phyloP scores from a whole-genome alignment of 2,329 filamentous ascomycete genomes.

The Monosporascus sp. region DNA sequence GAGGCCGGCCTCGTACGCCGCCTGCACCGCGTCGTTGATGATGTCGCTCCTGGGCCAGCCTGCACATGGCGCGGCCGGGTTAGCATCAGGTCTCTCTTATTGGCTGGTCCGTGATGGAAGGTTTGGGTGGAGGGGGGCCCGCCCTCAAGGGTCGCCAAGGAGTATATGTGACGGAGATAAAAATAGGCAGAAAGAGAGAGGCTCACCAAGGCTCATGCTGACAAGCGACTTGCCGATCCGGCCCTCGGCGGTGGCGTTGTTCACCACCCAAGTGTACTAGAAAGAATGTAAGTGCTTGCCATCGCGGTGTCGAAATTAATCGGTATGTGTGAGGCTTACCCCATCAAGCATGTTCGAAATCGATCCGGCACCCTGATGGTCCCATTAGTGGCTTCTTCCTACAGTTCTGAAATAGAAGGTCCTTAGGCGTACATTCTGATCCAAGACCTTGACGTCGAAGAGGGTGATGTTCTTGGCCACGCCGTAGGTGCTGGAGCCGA shows the following conservation, averaged over 20 bases:
- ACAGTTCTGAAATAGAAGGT: slow-evolving; percentile 7
- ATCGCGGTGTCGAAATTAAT: too few relatives aligned
- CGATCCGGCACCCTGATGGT: slow-evolving; percentile 2
- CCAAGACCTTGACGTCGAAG: slow-evolving; percentile 13
- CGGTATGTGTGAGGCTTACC: too few relatives aligned
- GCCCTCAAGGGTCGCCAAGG: too few relatives aligned
- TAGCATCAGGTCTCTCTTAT: too few relatives aligned
- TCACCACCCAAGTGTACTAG: background rate
- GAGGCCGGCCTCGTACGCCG: slow-evolving; percentile 37
- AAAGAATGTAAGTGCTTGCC: too few relatives aligned
- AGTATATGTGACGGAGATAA: too few relatives aligned
- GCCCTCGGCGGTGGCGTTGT: background rate
- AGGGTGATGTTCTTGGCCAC: slow-evolving; percentile 18
- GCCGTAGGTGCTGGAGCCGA: slow-evolving; percentile 13
- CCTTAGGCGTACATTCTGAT: slow-evolving; percentile 7
- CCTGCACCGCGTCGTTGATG: slow-evolving; percentile 40
- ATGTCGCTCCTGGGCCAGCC: slow-evolving; percentile 10
- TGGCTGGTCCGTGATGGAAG: too few relatives aligned
- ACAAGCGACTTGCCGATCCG: background rate
- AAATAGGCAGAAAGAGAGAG: background rate
- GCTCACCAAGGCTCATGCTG: background rate
- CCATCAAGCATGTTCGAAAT: background rate
- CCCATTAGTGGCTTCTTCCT: slow-evolving; percentile 6
- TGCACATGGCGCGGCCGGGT: background rate
- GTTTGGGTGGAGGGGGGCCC: too few relatives aligned